A percentile compares a stretch with the other conserved stretches of the same genome.
phyloP scores from a whole-genome alignment of 108 stramenopile genomes.

The Nitzschia sp. region DNA sequence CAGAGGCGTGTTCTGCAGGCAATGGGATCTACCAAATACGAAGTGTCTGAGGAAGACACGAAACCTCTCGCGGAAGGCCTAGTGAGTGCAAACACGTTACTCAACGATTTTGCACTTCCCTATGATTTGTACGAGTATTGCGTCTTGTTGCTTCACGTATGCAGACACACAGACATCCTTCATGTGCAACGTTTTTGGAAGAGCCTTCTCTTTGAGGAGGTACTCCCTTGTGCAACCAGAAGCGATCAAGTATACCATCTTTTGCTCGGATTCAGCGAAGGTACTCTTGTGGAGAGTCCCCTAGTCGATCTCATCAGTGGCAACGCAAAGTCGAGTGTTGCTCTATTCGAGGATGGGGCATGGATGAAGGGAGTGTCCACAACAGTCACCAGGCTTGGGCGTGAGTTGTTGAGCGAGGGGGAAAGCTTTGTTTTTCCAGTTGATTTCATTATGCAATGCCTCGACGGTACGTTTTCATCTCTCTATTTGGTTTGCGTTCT shows the following conservation, averaged over 20 bases:
- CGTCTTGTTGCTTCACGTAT: conserved; percentile 65
- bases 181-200: conserved; percentile 67
- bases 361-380: conserved; percentile 63
- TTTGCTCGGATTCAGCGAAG: conserved; percentile 47
- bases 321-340: conserved; percentile 16
- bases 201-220: conserved; percentile 67
- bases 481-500: background rate
- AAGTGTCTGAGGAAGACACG: conserved; percentile 38
- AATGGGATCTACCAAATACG: conserved; percentile 47
- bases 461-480: conserved; percentile 60
- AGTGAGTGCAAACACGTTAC: conserved; percentile 61
- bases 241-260: conserved; percentile 37
- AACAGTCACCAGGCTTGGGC: conserved; percentile 57
- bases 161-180: conserved; percentile 49
- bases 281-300: conserved; percentile 17
- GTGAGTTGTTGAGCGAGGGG: conserved; percentile 61
- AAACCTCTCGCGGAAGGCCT: conserved; percentile 48
- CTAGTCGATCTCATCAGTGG: conserved; percentile 25
- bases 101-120: conserved; percentile 71
- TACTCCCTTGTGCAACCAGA: conserved; percentile 69
- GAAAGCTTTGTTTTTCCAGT: conserved; percentile 72
- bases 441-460: conserved; percentile 46
- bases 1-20: conserved; percentile 64
- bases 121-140: conserved; percentile 76
- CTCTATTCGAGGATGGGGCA: conserved; percentile 68